Percentiles rank a stretch among this genome's conserved stretches.
Evolutionary conservation across 176 grass and related monocot genomes (phyloP).

Genomic region (Otatea glauca): DNA sequence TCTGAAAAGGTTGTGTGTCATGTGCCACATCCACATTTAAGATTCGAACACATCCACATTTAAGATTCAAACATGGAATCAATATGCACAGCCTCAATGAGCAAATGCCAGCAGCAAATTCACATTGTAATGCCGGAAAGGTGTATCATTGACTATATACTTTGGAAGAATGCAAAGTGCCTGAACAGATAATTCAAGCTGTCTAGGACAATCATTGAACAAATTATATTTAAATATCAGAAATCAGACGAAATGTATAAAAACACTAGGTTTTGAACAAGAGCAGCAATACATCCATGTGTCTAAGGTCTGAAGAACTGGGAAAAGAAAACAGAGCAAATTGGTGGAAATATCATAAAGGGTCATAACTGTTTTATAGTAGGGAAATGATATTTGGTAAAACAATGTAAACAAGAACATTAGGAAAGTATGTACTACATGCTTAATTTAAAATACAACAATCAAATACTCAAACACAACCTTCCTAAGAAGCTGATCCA

Average conservation of each 20-base stretch:
- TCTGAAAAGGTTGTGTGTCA: neutral
- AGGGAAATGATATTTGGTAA: conserved; percentile 8
- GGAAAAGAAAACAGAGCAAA: conserved; percentile 9
- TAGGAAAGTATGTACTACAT: neutral
- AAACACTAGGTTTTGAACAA: neutral
- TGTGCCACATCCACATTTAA: neutral
- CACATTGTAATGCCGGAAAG: neutral
- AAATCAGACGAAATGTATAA: neutral
- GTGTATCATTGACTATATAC: neutral
- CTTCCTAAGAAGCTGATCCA: conserved; percentile 5
- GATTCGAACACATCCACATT: neutral
- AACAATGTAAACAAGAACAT: neutral
- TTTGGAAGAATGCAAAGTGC: neutral
- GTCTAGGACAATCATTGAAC: neutral
- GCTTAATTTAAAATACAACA: neutral
- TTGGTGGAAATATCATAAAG: neutral
- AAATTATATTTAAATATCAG: neutral
- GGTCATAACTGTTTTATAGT: neutral
- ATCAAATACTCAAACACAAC: conserved; percentile 33
- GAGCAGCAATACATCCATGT: neutral
- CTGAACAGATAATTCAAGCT: neutral
- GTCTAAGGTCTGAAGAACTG: conserved; percentile 1
- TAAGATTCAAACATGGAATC: conserved; percentile 6
- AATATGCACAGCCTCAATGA: neutral
- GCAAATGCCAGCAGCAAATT: neutral